Percentiles rank a stretch among this genome's conserved stretches.
Conservation (phyloP, 441 rosid genomes). For the Populus hybrid region DNA sequence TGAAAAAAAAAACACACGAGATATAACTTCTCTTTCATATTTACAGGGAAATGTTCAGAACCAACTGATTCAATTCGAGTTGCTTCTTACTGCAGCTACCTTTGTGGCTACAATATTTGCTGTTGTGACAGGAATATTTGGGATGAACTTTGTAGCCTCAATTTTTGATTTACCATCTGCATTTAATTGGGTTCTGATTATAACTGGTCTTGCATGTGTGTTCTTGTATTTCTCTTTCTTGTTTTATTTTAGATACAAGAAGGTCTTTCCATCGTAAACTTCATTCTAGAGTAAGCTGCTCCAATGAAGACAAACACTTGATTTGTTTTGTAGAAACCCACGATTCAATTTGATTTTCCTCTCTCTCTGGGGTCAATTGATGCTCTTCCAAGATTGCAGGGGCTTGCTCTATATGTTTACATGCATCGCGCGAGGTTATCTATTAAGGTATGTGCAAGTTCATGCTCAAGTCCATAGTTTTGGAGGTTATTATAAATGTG, state of each 20-base stretch:
- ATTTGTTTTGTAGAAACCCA: not conserved
- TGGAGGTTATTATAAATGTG: not conserved
- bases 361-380: not conserved
- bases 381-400: not conserved
- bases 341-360: not conserved
- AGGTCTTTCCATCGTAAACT: slow-evolving; percentile 65
- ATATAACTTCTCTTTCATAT: slow-evolving; percentile 7
- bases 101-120: slow-evolving; percentile 85
- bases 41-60: slow-evolving; percentile 91
- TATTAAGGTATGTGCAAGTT: not conserved
- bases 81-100: slow-evolving; percentile 94
- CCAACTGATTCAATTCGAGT: slow-evolving; percentile 87
- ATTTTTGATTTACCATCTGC: slow-evolving; percentile 56
- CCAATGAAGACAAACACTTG: not conserved
- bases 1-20: slow-evolving; percentile 5
- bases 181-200: slow-evolving; percentile 71
- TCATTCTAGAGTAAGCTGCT: not conserved
- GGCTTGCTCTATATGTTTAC: not conserved
- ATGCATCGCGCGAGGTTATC: not conserved
- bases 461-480: not conserved
- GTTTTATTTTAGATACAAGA: slow-evolving; percentile 75
- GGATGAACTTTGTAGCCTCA: slow-evolving; percentile 77
- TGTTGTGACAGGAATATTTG: slow-evolving; percentile 77
- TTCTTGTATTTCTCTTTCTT: slow-evolving; percentile 56
- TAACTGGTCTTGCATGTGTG: slow-evolving; percentile 56